phyloP scores from a whole-genome alignment of 1,284 basidiomycete species.

The Cryptococcus deneoformans region DNA sequence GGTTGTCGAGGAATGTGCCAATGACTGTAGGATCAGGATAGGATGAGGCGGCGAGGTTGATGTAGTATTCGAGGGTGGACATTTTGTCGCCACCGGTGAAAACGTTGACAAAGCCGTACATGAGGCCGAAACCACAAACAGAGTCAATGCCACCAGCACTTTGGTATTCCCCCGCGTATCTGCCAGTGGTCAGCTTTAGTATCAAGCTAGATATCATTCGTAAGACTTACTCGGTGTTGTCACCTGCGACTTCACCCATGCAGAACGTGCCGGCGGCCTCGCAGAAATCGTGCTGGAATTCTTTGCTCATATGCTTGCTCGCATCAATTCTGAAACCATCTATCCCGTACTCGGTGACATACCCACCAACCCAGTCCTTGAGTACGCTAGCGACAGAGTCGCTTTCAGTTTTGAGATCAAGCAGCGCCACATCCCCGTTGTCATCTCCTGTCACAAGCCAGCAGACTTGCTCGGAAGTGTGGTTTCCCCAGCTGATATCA shows the following conservation, averaged over 20 bases:
- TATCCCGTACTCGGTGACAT: conserved; percentile 63
- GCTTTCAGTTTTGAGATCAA: conserved; percentile 66
- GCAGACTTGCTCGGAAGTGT: conserved; percentile 28
- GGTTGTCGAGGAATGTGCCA: conserved; percentile 77
- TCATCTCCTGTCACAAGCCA: conserved; percentile 58
- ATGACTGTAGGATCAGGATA: conserved; percentile 55
- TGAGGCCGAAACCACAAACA: conserved; percentile 36
- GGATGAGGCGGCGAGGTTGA: conserved; percentile 55
- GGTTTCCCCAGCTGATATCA: conserved; percentile 24
- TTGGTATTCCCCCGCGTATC: conserved; percentile 25
- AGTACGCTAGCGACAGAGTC: conserved; percentile 57
- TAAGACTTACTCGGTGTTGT: conserved; percentile 53
- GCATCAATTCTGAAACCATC: conserved; percentile 62
- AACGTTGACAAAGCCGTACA: conserved; percentile 18
- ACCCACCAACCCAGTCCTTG: conserved; percentile 58
- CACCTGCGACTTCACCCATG: conserved; percentile 69
- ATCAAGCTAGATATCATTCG: neutral
- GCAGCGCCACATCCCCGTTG: conserved; percentile 59
- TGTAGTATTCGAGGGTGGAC: conserved; percentile 55
- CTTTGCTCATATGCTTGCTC: conserved; percentile 56
- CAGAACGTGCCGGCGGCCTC: conserved; percentile 69
- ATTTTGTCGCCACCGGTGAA: conserved; percentile 51
- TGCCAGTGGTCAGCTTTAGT: conserved; percentile 3
- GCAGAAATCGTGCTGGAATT: conserved; percentile 56
- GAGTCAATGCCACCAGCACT: conserved; percentile 30